Evolutionary conservation across 2,329 filamentous ascomycete genomes (phyloP).

Genomic region (Cytospora piceae): DNA sequence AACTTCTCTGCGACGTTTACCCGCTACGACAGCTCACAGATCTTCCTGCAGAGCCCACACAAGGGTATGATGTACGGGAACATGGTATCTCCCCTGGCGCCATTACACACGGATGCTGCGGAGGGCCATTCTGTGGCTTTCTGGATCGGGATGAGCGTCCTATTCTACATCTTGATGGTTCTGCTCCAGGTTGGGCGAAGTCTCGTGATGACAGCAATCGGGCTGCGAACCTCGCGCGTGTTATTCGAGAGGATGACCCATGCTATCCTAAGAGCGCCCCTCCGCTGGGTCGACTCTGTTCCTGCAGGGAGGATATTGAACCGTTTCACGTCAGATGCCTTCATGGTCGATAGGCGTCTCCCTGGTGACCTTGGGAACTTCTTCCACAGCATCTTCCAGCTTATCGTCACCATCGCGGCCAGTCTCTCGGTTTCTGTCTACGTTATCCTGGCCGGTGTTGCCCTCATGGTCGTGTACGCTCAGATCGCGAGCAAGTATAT

Average conservation of each 20-base stretch:
- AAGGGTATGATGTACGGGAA: constrained; percentile 22
- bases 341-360: constrained; percentile 43
- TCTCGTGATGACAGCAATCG: constrained; percentile 38
- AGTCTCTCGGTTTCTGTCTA: constrained; percentile 42
- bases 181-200: constrained; percentile 33
- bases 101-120: constrained; percentile 11
- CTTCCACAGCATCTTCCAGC: constrained; percentile 36
- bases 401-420: constrained; percentile 43
- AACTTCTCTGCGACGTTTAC: constrained; percentile 25
- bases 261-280: constrained; percentile 44
- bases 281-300: constrained; percentile 46
- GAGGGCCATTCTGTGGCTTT: constrained; percentile 32
- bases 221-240: constrained; percentile 37
- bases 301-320: constrained; percentile 49
- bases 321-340: constrained; percentile 47
- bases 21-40: constrained; percentile 17
- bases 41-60: constrained; percentile 29
- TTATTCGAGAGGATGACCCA: constrained; percentile 42
- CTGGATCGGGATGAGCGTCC: constrained; percentile 39
- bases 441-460: constrained; percentile 42
- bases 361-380: constrained; percentile 38
- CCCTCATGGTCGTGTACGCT: constrained; percentile 41
- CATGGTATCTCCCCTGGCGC: constrained; percentile 15
- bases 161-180: constrained; percentile 37
- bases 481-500: constrained; percentile 44